Percentiles rank a stretch among this genome's conserved stretches.
These are phyloP conservation scores for Cyberlindnera samutprakarnensis DNA, from an alignment of 805 yeast species.

Conservation along the genomic window DNA sequence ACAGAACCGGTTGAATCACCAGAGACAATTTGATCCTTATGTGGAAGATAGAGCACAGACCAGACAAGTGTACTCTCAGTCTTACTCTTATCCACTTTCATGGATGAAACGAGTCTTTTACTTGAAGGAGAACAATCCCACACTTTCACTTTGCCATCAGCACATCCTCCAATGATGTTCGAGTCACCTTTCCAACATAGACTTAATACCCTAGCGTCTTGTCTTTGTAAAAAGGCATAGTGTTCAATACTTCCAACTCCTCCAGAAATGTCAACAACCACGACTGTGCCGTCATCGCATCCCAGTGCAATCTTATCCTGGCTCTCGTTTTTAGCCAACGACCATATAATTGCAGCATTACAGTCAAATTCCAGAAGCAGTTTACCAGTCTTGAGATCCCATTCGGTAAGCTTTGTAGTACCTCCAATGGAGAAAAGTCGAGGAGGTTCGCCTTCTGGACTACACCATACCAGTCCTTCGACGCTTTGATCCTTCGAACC, in stretches of 20 bases:
- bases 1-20: constrained; percentile 96
- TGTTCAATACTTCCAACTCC: constrained; percentile 82
- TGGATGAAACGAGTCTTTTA: constrained; percentile 60
- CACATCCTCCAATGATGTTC: constrained; percentile 83
- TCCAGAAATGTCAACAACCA: constrained; percentile 74
- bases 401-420: constrained; percentile 82
- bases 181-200: constrained; percentile 67
- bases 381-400: constrained; percentile 72
- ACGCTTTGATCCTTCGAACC: constrained; percentile 82
- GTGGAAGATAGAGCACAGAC: constrained; percentile 64
- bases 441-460: constrained; percentile 39
- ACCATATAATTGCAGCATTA: constrained; percentile 93
- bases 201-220: constrained; percentile 72
- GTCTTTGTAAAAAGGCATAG: constrained; percentile 69
- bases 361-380: constrained; percentile 78
- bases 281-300: constrained; percentile 92
- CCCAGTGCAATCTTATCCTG: constrained; percentile 75
- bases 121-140: constrained; percentile 45
- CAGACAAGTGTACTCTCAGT: constrained; percentile 87
- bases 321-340: constrained; percentile 56
- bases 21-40: constrained; percentile 69
- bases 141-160: constrained; percentile 84
- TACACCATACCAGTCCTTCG: constrained; percentile 84
- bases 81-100: constrained; percentile 87
- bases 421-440: constrained; percentile 93